phyloP scores from a whole-genome alignment of 768 basidiomycete genomes.

The Boletus subparvulus region DNA sequence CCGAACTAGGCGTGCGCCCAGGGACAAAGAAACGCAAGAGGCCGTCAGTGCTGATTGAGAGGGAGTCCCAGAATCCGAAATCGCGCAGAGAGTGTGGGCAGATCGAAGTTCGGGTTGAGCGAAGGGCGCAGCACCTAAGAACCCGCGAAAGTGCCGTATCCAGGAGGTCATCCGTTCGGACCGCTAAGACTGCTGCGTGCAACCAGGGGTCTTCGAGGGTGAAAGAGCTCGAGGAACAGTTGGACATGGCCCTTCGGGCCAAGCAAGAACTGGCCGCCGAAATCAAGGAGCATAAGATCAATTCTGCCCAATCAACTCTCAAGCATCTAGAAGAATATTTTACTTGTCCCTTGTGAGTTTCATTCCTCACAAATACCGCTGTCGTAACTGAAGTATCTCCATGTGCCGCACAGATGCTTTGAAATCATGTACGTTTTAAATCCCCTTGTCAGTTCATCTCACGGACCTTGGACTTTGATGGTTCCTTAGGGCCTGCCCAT shows the following conservation, averaged over 20 bases:
- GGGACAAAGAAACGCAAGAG: slow-evolving; percentile 12
- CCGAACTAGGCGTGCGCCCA: neutral
- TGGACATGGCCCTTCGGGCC: slow-evolving; percentile 37
- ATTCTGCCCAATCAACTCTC: slow-evolving; percentile 37
- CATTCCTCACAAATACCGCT: slow-evolving; percentile 2
- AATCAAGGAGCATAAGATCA: slow-evolving; percentile 41
- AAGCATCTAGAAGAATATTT: slow-evolving; percentile 61
- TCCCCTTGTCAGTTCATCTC: slow-evolving; percentile 3
- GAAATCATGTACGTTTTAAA: slow-evolving; percentile 48
- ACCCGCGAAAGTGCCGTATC: slow-evolving; percentile 2
- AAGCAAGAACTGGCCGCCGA: slow-evolving; percentile 43
- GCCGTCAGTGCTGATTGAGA: neutral
- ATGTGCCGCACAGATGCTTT: slow-evolving; percentile 48
- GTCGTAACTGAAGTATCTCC: slow-evolving; percentile 11
- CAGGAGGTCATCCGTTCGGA: neutral
- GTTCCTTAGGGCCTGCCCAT: slow-evolving; percentile 50
- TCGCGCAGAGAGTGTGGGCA: slow-evolving; percentile 16
- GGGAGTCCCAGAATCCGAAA: neutral
- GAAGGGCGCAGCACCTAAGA: neutral
- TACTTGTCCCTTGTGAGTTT: slow-evolving; percentile 59
- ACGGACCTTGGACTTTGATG: neutral
- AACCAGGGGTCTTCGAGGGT: slow-evolving; percentile 39
- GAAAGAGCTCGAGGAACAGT: slow-evolving; percentile 44
- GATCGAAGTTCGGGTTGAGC: slow-evolving; percentile 3
- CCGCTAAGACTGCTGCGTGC: slow-evolving; percentile 14